phyloP scores from a whole-genome alignment of 1,139 yeast species.

The Pichia norvegensis region DNA sequence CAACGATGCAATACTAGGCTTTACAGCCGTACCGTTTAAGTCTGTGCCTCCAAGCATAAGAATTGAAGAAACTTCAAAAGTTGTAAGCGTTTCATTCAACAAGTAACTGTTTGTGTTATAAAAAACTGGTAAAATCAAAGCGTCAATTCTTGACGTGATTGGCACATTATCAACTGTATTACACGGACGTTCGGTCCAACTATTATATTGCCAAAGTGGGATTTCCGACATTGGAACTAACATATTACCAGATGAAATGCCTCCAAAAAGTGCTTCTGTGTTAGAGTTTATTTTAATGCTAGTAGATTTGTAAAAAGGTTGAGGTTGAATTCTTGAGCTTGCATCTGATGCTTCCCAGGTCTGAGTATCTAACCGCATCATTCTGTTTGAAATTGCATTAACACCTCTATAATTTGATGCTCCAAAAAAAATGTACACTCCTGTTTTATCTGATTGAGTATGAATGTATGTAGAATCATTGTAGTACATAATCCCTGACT shows the following conservation, averaged over 20 bases:
- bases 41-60: slow-evolving; percentile 32
- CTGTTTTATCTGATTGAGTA: slow-evolving; percentile 30
- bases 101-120: slow-evolving; percentile 15
- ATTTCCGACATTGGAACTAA: slow-evolving; percentile 57
- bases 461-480: slow-evolving; percentile 33
- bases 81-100: slow-evolving; percentile 18
- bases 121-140: slow-evolving; percentile 42
- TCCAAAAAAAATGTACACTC: slow-evolving; percentile 47
- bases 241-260: slow-evolving; percentile 39
- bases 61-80: slow-evolving; percentile 28
- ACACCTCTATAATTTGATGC: slow-evolving; percentile 16
- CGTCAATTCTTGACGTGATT: slow-evolving; percentile 41
- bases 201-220: slow-evolving; percentile 50
- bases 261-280: slow-evolving; percentile 44
- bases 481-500: slow-evolving; percentile 18
- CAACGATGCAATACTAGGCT: slow-evolving; percentile 37
- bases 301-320: slow-evolving; percentile 42
- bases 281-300: slow-evolving; percentile 27
- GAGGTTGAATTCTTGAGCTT: slow-evolving; percentile 40
- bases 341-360: slow-evolving; percentile 29
- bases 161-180: slow-evolving; percentile 21
- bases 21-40: slow-evolving; percentile 12
- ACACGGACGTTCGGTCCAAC: slow-evolving; percentile 49
- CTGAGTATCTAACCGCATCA: slow-evolving; percentile 32
- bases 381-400: slow-evolving; percentile 30